Evolutionary conservation across 2,329 filamentous ascomycete genomes (phyloP), one percentile per base, ranked within the genome.

Genomic region (Colletotrichum tanaceti): DNA sequence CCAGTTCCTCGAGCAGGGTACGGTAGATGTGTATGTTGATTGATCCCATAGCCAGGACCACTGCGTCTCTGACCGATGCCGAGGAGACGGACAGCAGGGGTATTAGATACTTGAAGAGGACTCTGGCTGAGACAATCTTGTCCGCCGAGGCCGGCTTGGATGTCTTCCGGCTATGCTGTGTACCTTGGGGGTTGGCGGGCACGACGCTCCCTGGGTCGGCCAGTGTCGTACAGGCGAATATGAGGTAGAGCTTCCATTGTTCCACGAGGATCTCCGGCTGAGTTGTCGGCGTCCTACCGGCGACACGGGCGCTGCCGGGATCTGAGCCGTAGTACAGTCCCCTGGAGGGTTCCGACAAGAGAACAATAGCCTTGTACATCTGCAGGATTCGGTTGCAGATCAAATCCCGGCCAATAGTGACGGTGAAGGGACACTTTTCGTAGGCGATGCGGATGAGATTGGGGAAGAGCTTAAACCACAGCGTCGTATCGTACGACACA

Each of bases 381-480:
- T 98, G 94, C 39, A 97, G 84, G 55, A 98, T 90, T 65, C 96
- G 89, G 72, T 95, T 94, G 79, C 95, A 98, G 50, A 99, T 92
- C 66, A 98, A 88, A 75, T 98, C 95, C 68, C 97, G 89, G 32
- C 93, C 94, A 55, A 98, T 88, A 0, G 93, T 94, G 41, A 98
- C 93, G 2, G 95, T 94, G 74, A 97, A 94, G 0, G 93, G 93
- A 74, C 95, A 99, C 68, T 91, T 91, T 72, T 98, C 93, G 75
- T 93, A 97, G 67, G 94, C 93, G 72, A 97, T 91, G 13, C 93
- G 89, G 65, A 99, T 92, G 39, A 99, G 86, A 75, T 98, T 98
- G 4, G 96, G 97, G 75, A 99, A 99, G 20, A 98, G 91, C 76
- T 98, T 99, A 81, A 96, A 97, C 96, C 96, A 99, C 14, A 99